These are phyloP conservation scores for Helotiales sp. DNA, from an alignment of 2,329 filamentous ascomycete genomes.

Conservation along the genomic window DNA sequence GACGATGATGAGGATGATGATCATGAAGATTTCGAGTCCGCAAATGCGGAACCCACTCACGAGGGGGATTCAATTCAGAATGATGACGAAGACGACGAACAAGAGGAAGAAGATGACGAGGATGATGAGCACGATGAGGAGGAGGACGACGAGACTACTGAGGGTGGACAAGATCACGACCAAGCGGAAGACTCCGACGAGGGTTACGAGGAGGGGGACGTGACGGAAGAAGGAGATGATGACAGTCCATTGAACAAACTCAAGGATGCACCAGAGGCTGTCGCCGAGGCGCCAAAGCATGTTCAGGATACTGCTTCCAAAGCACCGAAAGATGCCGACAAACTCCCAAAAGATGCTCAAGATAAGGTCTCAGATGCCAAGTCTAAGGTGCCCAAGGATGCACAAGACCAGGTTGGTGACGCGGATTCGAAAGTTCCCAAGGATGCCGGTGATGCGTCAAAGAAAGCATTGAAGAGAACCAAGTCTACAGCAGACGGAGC, in stretches of 20 bases:
- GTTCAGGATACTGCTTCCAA: background rate
- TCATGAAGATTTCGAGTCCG: slow-evolving; percentile 5
- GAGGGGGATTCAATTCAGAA: background rate
- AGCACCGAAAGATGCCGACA: slow-evolving; percentile 6
- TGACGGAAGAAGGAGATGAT: background rate
- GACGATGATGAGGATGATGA: slow-evolving; percentile 12
- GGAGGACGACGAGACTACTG: slow-evolving; percentile 8
- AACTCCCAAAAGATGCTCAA: slow-evolving; percentile 6
- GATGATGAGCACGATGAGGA: slow-evolving; percentile 16
- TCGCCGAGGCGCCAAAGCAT: background rate
- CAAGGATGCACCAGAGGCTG: slow-evolving; percentile 2
- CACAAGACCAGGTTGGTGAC: background rate
- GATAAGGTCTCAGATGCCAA: background rate
- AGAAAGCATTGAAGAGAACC: slow-evolving; percentile 3
- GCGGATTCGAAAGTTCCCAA: slow-evolving; percentile 1
- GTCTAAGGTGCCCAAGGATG: slow-evolving; percentile 4
- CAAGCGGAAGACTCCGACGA: background rate
- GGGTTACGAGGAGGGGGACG: background rate
- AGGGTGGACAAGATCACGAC: slow-evolving; percentile 1
- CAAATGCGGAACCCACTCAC: slow-evolving; percentile 7
- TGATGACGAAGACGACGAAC: slow-evolving; percentile 14
- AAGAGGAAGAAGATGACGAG: slow-evolving; percentile 10
- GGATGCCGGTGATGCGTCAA: background rate
- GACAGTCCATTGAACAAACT: slow-evolving; percentile 9
- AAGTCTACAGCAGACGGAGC: slow-evolving; percentile 11